These are phyloP conservation scores for Aspergillus coremiiformis DNA, from an alignment of 495 filamentous ascomycete species.

Conservation along the genomic window DNA sequence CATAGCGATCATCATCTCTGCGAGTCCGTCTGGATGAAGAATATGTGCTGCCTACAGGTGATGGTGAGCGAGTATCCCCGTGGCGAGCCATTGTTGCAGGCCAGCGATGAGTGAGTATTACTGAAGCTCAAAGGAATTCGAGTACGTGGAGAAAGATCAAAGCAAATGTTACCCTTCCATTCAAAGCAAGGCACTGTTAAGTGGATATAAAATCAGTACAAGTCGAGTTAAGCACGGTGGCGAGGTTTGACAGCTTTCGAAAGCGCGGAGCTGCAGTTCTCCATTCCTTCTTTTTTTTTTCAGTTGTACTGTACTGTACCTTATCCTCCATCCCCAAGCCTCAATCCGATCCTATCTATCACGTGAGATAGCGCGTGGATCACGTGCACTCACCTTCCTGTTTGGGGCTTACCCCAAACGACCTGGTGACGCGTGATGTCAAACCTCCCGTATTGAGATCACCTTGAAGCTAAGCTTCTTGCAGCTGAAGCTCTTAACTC, in stretches of 20 bases:
- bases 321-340: background rate
- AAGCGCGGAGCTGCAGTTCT: background rate
- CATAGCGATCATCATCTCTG: conserved; percentile 70
- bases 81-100: conserved; percentile 77
- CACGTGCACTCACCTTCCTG: conserved; percentile 19
- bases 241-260: background rate
- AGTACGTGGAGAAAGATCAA: conserved; percentile 15
- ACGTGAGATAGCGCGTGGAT: conserved; percentile 11
- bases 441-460: conserved; percentile 27
- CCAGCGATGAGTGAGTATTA: conserved; percentile 59
- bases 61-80: conserved; percentile 91
- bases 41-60: conserved; percentile 84
- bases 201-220: background rate
- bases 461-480: conserved; percentile 11
- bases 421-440: conserved; percentile 16
- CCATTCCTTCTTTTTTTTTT: conserved; percentile 13
- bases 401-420: conserved; percentile 25
- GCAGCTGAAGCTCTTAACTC: conserved; percentile 1
- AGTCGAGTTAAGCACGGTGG: background rate
- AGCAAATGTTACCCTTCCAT: conserved; percentile 19
- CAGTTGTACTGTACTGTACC: background rate
- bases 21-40: conserved; percentile 64
- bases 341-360: conserved; percentile 2
- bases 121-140: conserved; percentile 39
- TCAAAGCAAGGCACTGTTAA: conserved; percentile 1